Evolutionary conservation across 2,329 filamentous ascomycete genomes (phyloP), one percentile per base, ranked within the genome.

Genomic region (Hypoxylon sp.): DNA sequence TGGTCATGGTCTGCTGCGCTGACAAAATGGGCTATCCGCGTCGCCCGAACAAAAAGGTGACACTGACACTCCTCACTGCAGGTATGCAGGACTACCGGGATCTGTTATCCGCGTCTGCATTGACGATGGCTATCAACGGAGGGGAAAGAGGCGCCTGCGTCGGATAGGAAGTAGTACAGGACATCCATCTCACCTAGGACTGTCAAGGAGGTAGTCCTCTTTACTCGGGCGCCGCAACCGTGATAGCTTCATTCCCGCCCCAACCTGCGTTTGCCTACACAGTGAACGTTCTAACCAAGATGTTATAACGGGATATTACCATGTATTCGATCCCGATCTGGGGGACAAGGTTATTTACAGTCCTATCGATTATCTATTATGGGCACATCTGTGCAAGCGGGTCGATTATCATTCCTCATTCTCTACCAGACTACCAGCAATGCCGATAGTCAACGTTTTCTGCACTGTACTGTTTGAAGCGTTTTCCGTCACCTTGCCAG

Each of bases 401-500:
- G 30, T 21, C 55, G 14, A 38, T 51, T 43, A 23, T 46, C 14
- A 45, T 41, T 36, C 14, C 36, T 36, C 23, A 30, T 6, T 28
- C 63, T n/a, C n/a, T n/a, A n/a, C n/a, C n/a, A n/a, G n/a, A n/a
- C n/a, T 32, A 70, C 63, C 60, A 72, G 63, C 61, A 65, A 56
- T 56, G 56, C 7, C 56, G 50, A 34, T 52, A 60, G 5, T 68
- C 52, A 30, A 56, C 60, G 10, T 56, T 50, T 41, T 65, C 64
- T 36, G 46, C 50, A 34, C 55, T 53, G 46, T 71, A 43, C 56
- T 60, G 57, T 63, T 69, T 70, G 32, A 56, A 63, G 36, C 67
- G 50, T 60, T 59, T 68, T 51, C 66, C 53, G 14, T 73, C 68
- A 36, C 71, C 71, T 56, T 69, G 65, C 75, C 74, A 77, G 64